Conservation (phyloP, 805 yeast genomes). For the Isabelozyma pseudorhagii region DNA sequence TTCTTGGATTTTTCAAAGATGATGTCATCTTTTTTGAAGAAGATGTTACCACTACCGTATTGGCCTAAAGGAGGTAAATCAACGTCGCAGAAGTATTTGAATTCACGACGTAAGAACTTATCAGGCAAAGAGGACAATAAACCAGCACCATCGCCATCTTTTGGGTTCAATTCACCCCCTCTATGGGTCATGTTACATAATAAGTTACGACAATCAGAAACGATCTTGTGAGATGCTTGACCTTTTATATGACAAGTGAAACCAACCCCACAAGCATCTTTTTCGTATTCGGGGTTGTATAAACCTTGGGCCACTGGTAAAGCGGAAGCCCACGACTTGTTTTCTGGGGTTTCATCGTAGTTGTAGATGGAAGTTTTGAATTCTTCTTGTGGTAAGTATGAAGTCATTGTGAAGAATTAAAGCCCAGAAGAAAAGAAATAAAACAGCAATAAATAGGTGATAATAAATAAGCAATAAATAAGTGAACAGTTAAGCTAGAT, state of each 20-base stretch:
- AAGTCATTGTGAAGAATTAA: constrained; percentile 16
- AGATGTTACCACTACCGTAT: constrained; percentile 93
- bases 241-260: constrained; percentile 95
- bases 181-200: constrained; percentile 98
- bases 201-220: constrained; percentile 81
- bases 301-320: constrained; percentile 85
- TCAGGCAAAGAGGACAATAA: constrained; percentile 91
- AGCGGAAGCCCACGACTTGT: constrained; percentile 89
- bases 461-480: not conserved
- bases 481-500: no score
- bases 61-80: constrained; percentile 76
- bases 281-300: constrained; percentile 89
- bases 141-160: constrained; percentile 99
- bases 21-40: constrained; percentile 83
- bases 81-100: constrained; percentile 63
- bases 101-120: constrained; percentile 80
- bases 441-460: not conserved
- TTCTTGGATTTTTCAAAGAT: constrained; percentile 66
- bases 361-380: constrained; percentile 43
- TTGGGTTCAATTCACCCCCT: constrained; percentile 97
- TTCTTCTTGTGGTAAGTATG: constrained; percentile 39
- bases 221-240: constrained; percentile 80
- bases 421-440: not conserved
- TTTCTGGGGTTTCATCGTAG: constrained; percentile 73
- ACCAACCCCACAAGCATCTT: constrained; percentile 99